phyloP scores from a whole-genome alignment of 176 grass and related monocot species.

The Zoysia japonica region DNA sequence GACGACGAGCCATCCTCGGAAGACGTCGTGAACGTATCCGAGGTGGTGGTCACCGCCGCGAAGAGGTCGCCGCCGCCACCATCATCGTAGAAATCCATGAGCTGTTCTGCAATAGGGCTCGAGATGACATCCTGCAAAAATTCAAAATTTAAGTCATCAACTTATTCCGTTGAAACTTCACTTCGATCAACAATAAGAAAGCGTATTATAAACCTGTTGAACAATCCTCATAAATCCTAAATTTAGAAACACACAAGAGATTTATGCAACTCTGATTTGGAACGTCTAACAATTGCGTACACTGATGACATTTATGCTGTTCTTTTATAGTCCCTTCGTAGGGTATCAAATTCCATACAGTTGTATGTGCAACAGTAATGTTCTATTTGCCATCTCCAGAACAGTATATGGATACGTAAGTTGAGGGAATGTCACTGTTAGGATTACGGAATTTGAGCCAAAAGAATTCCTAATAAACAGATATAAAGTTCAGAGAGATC shows the following conservation, averaged over 20 bases:
- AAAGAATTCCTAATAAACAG: constrained; percentile 1
- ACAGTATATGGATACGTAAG: constrained; percentile 41
- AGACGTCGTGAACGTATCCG: constrained; percentile 38
- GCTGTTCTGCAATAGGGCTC: constrained; percentile 66
- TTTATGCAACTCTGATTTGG: too few species aligned
- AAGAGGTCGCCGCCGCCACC: constrained; percentile 57
- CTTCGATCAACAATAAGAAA: not conserved
- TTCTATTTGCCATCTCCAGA: constrained; percentile 31
- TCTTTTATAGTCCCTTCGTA: too few species aligned
- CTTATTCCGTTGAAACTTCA: not conserved
- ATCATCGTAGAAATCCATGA: constrained; percentile 74
- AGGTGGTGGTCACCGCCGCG: constrained; percentile 32
- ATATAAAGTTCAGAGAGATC: constrained; percentile 42
- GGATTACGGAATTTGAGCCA: constrained; percentile 23
- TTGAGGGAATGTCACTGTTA: constrained; percentile 35
- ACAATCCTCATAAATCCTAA: too few species aligned
- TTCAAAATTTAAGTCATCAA: too few species aligned
- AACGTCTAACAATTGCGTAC: too few species aligned
- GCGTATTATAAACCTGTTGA: constrained; percentile 5
- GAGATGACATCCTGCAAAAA: constrained; percentile 70
- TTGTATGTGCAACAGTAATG: constrained; percentile 27
- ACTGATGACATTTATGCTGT: too few species aligned
- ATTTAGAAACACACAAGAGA: too few species aligned
- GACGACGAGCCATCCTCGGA: constrained; percentile 51
- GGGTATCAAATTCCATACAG: constrained; percentile 9